Evolutionary conservation across 2,329 filamentous ascomycete species (phyloP).

Genomic region (Ascochyta fabae): DNA sequence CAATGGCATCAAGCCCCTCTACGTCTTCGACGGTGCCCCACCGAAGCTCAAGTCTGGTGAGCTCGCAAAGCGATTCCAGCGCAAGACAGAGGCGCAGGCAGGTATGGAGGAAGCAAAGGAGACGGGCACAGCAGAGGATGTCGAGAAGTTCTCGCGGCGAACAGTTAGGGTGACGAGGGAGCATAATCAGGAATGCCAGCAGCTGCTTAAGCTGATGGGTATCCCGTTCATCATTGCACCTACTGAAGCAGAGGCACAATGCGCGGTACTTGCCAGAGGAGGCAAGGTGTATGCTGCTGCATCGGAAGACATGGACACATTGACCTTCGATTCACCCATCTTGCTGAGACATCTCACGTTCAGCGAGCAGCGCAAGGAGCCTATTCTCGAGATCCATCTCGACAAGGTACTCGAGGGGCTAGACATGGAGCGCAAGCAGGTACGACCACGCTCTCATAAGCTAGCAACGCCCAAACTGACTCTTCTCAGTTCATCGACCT

Average conservation of each 20-base stretch:
- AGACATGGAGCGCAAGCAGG: conserved; percentile 85
- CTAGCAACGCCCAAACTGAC: background rate
- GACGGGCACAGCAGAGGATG: conserved; percentile 94
- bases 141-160: conserved; percentile 94
- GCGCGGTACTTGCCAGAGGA: conserved; percentile 83
- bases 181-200: conserved; percentile 94
- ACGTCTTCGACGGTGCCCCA: conserved; percentile 96
- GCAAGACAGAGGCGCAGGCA: conserved; percentile 90
- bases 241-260: conserved; percentile 97
- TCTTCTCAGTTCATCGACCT: conserved; percentile 84
- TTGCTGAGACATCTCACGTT: conserved; percentile 92
- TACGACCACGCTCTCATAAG: conserved; percentile 43
- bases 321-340: conserved; percentile 93
- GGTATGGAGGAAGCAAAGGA: conserved; percentile 95
- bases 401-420: conserved; percentile 86
- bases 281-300: conserved; percentile 97
- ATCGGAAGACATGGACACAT: conserved; percentile 97
- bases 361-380: conserved; percentile 95
- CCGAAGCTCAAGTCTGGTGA: conserved; percentile 98
- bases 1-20: conserved; percentile 97
- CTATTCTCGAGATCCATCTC: conserved; percentile 92
- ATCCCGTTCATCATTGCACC: conserved; percentile 94
- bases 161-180: conserved; percentile 95
- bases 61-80: conserved; percentile 92
- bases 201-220: conserved; percentile 91